These are phyloP conservation scores for Vaccinium vitisidaea DNA, from an alignment of 148 eudicot species.

Conservation along the genomic window DNA sequence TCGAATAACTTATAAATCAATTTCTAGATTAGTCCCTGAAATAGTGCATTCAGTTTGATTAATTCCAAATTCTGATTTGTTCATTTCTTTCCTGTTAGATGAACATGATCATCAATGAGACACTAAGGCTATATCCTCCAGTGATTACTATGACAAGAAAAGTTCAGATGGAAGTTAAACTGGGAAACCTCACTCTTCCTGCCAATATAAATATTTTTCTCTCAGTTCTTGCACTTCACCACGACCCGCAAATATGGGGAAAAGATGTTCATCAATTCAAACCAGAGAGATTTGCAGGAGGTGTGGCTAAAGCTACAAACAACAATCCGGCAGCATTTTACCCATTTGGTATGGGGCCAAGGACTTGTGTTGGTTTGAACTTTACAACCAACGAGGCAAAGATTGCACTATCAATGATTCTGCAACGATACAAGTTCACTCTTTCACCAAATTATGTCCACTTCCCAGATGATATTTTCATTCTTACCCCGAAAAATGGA, in stretches of 20 bases:
- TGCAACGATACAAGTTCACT: conserved; percentile 30
- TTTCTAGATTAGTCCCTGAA: too few relatives aligned
- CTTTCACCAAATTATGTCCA: conserved; percentile 39
- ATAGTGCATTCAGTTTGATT: too few relatives aligned
- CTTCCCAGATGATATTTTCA: conserved; percentile 30
- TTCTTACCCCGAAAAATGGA: conserved; percentile 33
- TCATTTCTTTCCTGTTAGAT: background rate
- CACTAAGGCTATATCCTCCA: conserved; percentile 5
- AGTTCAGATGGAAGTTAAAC: conserved; percentile 2
- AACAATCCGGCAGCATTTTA: background rate
- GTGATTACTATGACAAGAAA: background rate
- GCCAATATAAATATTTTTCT: background rate
- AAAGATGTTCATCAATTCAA: background rate
- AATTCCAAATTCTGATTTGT: too few relatives aligned
- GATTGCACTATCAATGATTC: conserved; percentile 33
- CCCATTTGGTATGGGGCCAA: conserved; percentile 14
- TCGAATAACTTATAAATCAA: too few relatives aligned
- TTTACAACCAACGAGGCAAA: conserved; percentile 25
- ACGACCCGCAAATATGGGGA: conserved; percentile 17
- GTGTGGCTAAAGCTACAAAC: conserved; percentile 11
- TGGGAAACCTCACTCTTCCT: conserved; percentile 12
- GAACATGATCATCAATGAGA: conserved; percentile 14
- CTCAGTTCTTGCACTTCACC: background rate
- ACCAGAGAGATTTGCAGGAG: conserved; percentile 16
- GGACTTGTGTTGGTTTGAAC: conserved; percentile 8